Evolutionary conservation across 2,329 filamentous ascomycete species (phyloP).

Genomic region (Alternaria brassicae): DNA sequence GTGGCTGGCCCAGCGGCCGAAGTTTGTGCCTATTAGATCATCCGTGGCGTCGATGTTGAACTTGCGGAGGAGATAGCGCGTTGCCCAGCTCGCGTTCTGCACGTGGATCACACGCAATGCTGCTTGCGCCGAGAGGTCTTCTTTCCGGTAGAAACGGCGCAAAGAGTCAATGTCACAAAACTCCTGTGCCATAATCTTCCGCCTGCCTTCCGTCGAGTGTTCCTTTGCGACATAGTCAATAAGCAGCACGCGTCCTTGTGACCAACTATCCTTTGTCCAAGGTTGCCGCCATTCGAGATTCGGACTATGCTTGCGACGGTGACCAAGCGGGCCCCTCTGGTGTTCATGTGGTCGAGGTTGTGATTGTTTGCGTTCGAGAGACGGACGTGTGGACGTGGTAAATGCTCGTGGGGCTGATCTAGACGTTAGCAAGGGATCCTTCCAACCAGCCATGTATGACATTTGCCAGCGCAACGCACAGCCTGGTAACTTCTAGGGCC

Average conservation of each 20-base stretch:
- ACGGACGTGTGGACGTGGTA: conserved; percentile 18
- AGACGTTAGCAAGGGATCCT: conserved; percentile 5
- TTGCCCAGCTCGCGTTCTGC: conserved; percentile 62
- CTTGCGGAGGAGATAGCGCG: conserved; percentile 57
- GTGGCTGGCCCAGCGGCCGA: conserved; percentile 59
- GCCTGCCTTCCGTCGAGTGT: conserved; percentile 47
- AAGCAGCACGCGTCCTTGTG: conserved; percentile 57
- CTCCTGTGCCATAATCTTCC: conserved; percentile 58
- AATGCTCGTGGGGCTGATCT: conserved; percentile 28
- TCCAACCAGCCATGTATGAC: background rate
- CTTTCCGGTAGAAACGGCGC: conserved; percentile 54
- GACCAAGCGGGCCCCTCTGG: conserved; percentile 31
- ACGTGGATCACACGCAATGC: conserved; percentile 56
- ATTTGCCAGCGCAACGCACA: background rate
- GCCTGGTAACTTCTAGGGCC: background rate
- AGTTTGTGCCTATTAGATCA: conserved; percentile 58
- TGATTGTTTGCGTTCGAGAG: conserved; percentile 18
- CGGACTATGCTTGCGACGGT: conserved; percentile 44
- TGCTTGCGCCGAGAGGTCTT: conserved; percentile 44
- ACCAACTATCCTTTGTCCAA: conserved; percentile 49
- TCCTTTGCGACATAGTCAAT: conserved; percentile 58
- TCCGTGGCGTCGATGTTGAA: conserved; percentile 60
- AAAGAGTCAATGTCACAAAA: conserved; percentile 55
- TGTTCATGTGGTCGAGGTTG: conserved; percentile 19
- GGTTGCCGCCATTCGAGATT: conserved; percentile 48